Evolutionary conservation across 306 rosid species (phyloP), one percentile per base, ranked within the genome.

Genomic region (Cicer yamashitae): DNA sequence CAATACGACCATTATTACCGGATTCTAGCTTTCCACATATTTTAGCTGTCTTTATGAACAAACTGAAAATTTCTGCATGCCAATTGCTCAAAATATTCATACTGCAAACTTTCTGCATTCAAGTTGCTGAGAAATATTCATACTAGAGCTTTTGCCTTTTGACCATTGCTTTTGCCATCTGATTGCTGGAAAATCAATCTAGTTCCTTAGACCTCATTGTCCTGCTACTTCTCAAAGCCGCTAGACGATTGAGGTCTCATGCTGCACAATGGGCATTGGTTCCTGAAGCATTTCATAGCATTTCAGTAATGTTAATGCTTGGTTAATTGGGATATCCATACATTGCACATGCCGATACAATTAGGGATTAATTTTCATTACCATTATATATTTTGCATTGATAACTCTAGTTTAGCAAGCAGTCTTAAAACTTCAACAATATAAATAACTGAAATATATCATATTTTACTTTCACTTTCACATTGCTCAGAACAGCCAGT

Each of bases 111-210:
- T 38, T 60, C 30, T 6, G 8, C 54, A n/a, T 51, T 25, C 13
- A 47, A 12, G 48, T 50, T 75, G 63, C 64, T 25, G 18, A 14
- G 2, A 62, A 43, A 30, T 30, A 63, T 62, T 77, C 63, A 22
- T 30, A 60, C 46, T 4, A 10, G 71, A 63, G 43, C 50, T 71
- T 78, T 30, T 4, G 1, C 64, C 43, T 39, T 79, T 18, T 64
- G 61, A 58, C 61, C 30, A 74, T 44, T 7, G 58, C 13, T 47
- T 68, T 70, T 64, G 57, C 11, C 57, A 74, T 76, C 7, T 70
- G 17, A 57, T 87, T 89, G 97, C 58, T 93, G 93, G 96, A 93
- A 93, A 83, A 67, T 88, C 52, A 88, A 89, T 52, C 96, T 93
- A n/a, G 97, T 93, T 78, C 97, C 97, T 0, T 60, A 77, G 74